Evolutionary conservation across 192 early-diverging fungal genomes (phyloP).

Genomic region (Dissophora globulifera): DNA sequence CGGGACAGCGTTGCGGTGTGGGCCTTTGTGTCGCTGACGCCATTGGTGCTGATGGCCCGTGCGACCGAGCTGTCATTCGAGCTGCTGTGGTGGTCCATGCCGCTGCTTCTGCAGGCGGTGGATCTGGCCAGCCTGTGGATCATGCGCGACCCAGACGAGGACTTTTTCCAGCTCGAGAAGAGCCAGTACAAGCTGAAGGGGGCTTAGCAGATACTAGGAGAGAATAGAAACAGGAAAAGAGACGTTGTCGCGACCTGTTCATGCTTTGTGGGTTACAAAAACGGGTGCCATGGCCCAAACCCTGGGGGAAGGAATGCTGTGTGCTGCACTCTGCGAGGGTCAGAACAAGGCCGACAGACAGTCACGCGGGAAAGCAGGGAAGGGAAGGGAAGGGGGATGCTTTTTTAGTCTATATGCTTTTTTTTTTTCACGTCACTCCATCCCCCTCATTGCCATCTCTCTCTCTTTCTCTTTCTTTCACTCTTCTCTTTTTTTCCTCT

Average conservation of each 20-base stretch:
- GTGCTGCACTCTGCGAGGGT: too few species aligned
- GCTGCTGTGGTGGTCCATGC: conserved; percentile 52
- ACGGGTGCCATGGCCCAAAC: too few species aligned
- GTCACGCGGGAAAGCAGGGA: too few species aligned
- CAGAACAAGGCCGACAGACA: too few species aligned
- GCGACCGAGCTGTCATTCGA: conserved; percentile 39
- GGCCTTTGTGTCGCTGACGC: conserved; percentile 24
- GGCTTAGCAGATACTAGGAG: background rate
- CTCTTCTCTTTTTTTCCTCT: background rate
- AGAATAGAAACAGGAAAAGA: background rate
- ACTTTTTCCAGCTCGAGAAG: conserved; percentile 25
- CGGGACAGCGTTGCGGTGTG: conserved; percentile 14
- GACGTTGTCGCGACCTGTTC: background rate
- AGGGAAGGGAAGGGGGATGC: too few species aligned
- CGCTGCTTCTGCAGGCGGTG: conserved; percentile 40
- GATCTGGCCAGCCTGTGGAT: conserved; percentile 44
- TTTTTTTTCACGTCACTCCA: too few species aligned
- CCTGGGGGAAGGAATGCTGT: too few species aligned
- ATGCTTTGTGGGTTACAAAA: too few species aligned
- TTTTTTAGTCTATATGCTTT: too few species aligned
- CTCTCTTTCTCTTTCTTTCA: background rate
- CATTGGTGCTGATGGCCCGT: conserved; percentile 20
- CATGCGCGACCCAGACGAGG: conserved; percentile 45
- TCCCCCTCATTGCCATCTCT: too few species aligned
- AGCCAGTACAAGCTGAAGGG: conserved; percentile 49